Percentiles rank a stretch among this genome's conserved stretches.
Conservation (phyloP, 805 yeast species). For the Candida caryicola region DNA sequence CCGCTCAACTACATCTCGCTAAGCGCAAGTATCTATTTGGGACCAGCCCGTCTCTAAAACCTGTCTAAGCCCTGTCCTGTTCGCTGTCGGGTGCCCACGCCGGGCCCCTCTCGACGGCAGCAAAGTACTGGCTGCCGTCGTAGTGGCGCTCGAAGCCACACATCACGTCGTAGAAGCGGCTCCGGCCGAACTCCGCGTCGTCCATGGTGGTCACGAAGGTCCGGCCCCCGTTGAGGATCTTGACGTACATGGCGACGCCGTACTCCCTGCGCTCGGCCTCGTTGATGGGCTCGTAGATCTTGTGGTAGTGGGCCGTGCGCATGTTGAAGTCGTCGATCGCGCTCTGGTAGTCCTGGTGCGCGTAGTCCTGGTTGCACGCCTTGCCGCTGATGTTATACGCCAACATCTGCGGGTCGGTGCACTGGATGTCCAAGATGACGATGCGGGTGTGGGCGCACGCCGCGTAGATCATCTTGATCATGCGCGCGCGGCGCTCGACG, state of each 20-base stretch:
- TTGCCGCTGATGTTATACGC: conserved; percentile 64
- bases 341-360: conserved; percentile 45
- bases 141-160: neutral
- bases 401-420: conserved; percentile 50
- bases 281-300: conserved; percentile 31
- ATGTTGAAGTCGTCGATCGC: conserved; percentile 60
- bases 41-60: too few species aligned
- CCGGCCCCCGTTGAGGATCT: conserved; percentile 28
- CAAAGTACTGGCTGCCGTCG: neutral
- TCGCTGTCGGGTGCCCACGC: too few species aligned
- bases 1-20: too few species aligned
- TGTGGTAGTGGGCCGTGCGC: conserved; percentile 51
- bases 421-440: conserved; percentile 57
- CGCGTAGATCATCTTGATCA: conserved; percentile 25
- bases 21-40: too few species aligned
- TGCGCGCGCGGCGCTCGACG: conserved; percentile 27
- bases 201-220: conserved; percentile 7
- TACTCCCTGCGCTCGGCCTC: conserved; percentile 22
- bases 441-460: conserved; percentile 36
- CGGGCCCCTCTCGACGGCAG: neutral
- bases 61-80: too few species aligned
- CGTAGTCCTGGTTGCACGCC: conserved; percentile 61
- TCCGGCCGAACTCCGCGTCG: neutral
- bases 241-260: conserved; percentile 21
- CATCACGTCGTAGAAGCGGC: neutral